Evolutionary conservation across 2,329 filamentous ascomycete species (phyloP), one percentile per base, ranked within the genome.

Genomic region (Fusarium vanettenii): DNA sequence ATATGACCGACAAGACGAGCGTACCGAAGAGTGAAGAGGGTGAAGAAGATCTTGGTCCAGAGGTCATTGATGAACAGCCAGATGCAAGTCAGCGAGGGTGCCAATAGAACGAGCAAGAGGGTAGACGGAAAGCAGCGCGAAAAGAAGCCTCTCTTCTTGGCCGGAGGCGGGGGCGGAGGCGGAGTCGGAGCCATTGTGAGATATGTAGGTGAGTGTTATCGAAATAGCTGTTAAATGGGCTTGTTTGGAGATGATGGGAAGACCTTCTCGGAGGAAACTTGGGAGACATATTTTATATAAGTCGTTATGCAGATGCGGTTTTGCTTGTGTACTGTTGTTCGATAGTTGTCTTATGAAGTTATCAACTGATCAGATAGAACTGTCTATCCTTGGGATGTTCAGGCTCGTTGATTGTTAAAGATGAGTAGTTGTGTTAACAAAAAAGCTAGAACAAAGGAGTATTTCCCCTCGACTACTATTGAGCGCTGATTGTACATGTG

Each of bases 1-100:
- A 85, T 60, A 73, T 88, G 84, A 31, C 86, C 82, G 0, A 87
- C 43, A 0, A 88, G 80, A 2, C 87, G 85, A 1, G 83, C 64
- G 70, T 89, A 90, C 0, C 88, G 80, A 7, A 80, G 61, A 1
- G 79, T 16, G 60, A 86, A 86, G 5, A 81, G 55, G 0, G 73
- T 78, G n/a, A 57, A 71, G 25, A 80, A 80, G 0, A 75, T 4
- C 2, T 33, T 39, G 3, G 69, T 41, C 77, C 75, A 79, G 3
- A 22, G 14, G 56, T 79, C 68, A 14, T 61, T 11, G 22, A 74
- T 18, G 0, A 74, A 14, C 2, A 69, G n/a, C 78, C 77, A 79
- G 8, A 6, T 52, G 6, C 63, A 70, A 1, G 65, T 22, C 20
- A 78, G 16, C 5, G 41, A 3, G 2, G 11, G 11, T 0, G 31